Evolutionary conservation across 2,329 filamentous ascomycete genomes (phyloP).

Genomic region (Elsinoe necatrix): DNA sequence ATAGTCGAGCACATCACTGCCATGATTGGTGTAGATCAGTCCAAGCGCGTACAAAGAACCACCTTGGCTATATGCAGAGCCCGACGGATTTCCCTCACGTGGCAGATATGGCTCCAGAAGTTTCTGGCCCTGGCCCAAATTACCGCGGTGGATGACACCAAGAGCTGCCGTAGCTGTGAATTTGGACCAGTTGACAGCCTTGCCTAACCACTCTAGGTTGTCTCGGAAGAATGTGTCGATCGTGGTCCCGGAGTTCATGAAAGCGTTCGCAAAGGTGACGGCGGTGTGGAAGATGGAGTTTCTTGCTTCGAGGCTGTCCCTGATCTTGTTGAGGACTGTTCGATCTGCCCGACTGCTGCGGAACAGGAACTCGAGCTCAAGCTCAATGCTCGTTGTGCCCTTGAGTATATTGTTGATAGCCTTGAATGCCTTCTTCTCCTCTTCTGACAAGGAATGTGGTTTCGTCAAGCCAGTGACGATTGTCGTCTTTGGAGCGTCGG

Average conservation of each 20-base stretch:
- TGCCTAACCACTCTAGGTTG: slow-evolving; percentile 94
- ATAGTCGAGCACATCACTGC: slow-evolving; percentile 77
- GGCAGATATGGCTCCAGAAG: slow-evolving; percentile 91
- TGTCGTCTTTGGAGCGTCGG: slow-evolving; percentile 45
- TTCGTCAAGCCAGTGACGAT: slow-evolving; percentile 37
- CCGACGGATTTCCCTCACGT: slow-evolving; percentile 57
- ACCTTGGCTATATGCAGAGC: slow-evolving; percentile 91
- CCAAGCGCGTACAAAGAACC: slow-evolving; percentile 93
- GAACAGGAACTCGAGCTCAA: slow-evolving; percentile 95
- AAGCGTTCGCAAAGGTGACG: slow-evolving; percentile 94
- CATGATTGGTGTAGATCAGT: slow-evolving; percentile 94
- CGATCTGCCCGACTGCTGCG: slow-evolving; percentile 90
- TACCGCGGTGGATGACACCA: slow-evolving; percentile 93
- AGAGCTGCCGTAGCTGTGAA: slow-evolving; percentile 95
- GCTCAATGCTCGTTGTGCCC: slow-evolving; percentile 84
- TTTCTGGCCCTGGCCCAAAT: slow-evolving; percentile 86
- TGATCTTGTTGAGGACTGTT: slow-evolving; percentile 88
- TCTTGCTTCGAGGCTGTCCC: slow-evolving; percentile 87
- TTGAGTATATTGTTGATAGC: slow-evolving; percentile 60
- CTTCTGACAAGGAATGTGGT: slow-evolving; percentile 37
- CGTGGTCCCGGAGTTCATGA: slow-evolving; percentile 98
- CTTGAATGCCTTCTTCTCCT: slow-evolving; percentile 47
- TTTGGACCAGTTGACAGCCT: slow-evolving; percentile 99
- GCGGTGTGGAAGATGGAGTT: slow-evolving; percentile 99
- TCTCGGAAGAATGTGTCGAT: slow-evolving; percentile 98